Percentiles rank a stretch among this genome's conserved stretches.
Evolutionary conservation across 495 filamentous ascomycete genomes (phyloP).

Genomic region (Penicillium pancosmium): DNA sequence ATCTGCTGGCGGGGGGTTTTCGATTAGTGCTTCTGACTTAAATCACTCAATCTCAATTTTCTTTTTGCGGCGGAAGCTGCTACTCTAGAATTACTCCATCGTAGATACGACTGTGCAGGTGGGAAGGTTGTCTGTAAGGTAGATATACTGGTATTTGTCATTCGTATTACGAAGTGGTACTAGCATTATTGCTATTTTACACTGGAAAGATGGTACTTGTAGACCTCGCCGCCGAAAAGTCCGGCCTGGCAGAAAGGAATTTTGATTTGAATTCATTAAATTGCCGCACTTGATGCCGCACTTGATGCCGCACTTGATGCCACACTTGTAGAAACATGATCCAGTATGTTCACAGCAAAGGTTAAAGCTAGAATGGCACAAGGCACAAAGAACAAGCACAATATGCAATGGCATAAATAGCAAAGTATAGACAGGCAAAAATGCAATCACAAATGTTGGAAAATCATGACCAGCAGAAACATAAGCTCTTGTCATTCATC

Average conservation of each 20-base stretch:
- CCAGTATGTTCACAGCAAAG: background rate
- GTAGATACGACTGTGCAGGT: too few species aligned
- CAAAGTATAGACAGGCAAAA: conserved; percentile 11
- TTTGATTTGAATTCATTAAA: background rate
- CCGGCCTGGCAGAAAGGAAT: background rate
- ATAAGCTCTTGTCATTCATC: conserved; percentile 7
- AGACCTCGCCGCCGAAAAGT: background rate
- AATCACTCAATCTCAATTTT: too few species aligned
- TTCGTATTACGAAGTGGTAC: background rate
- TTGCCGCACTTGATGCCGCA: too few species aligned
- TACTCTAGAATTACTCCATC: too few species aligned
- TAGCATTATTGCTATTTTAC: background rate
- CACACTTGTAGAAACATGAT: background rate
- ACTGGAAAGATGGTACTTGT: background rate
- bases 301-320: too few species aligned
- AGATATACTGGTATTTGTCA: too few species aligned
- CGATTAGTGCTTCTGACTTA: background rate
- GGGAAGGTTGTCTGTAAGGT: too few species aligned
- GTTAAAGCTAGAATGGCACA: too few species aligned
- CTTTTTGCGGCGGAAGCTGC: too few species aligned
- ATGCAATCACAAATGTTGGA: conserved; percentile 10
- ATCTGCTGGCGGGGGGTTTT: background rate
- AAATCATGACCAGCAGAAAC: conserved; percentile 6
- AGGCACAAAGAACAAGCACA: background rate
- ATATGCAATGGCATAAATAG: background rate